These are phyloP conservation scores for Teunomyces aglyptinius DNA, from an alignment of 805 yeast genomes.

Conservation along the genomic window DNA sequence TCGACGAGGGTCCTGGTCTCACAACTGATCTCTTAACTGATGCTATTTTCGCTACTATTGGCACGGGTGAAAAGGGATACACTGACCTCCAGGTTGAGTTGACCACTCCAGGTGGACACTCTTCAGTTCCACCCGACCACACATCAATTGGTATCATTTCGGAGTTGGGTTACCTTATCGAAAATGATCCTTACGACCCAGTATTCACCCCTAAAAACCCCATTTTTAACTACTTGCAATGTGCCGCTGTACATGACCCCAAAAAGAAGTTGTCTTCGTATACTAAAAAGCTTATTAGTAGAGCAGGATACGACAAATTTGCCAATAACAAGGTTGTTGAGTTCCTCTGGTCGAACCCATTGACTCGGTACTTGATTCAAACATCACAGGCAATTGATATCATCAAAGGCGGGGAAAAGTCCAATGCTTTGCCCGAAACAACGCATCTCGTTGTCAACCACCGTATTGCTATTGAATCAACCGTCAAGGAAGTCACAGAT, in stretches of 20 bases:
- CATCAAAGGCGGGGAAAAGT: conserved; percentile 37
- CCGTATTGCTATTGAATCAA: conserved; percentile 32
- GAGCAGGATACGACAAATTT: conserved; percentile 34
- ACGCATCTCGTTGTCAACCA: conserved; percentile 31
- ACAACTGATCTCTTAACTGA: conserved; percentile 37
- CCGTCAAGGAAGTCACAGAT: conserved; percentile 18
- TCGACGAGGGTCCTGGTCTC: conserved; percentile 66
- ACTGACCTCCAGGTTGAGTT: conserved; percentile 48
- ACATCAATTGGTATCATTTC: conserved; percentile 75
- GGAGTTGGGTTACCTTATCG: conserved; percentile 55
- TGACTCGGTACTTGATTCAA: conserved; percentile 26
- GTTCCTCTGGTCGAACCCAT: conserved; percentile 14
- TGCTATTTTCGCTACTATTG: conserved; percentile 53
- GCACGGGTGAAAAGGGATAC: conserved; percentile 46
- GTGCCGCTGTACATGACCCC: conserved; percentile 53
- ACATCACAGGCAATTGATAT: conserved; percentile 38
- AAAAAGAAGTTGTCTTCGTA: conserved; percentile 21
- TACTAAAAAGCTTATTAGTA: conserved; percentile 30
- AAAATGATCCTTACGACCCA: conserved; percentile 52
- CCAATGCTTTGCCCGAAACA: conserved; percentile 40
- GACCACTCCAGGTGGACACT: conserved; percentile 73
- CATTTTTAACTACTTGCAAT: conserved; percentile 52
- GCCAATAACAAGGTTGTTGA: conserved; percentile 29
- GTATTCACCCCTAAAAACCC: conserved; percentile 58
- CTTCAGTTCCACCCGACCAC: conserved; percentile 79